Evolutionary conservation across 2,329 filamentous ascomycete species (phyloP).

Genomic region (Rutstroemia sp.): DNA sequence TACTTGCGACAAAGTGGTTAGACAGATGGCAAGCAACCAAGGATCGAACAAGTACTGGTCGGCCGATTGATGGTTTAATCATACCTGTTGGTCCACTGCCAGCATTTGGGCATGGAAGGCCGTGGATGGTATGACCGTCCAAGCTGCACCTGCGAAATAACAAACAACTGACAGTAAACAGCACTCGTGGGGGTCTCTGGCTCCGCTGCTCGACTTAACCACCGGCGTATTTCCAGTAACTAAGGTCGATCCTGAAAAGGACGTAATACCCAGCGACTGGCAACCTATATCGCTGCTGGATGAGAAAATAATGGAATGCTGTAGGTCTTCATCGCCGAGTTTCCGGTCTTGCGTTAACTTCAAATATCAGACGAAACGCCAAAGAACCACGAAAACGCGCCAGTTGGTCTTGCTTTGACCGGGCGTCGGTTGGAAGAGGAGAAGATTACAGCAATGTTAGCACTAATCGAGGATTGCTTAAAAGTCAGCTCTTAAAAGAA

Average conservation of each 20-base stretch:
- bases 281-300: conserved; percentile 14
- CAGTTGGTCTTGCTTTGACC: neutral
- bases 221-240: conserved; percentile 24
- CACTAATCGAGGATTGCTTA: neutral
- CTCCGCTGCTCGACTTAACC: conserved; percentile 17
- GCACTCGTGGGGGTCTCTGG: conserved; percentile 10
- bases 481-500: neutral
- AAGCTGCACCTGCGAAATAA: neutral
- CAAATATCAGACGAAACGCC: neutral
- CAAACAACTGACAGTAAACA: neutral
- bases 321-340: neutral
- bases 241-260: conserved; percentile 19
- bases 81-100: conserved; percentile 12
- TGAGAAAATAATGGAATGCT: neutral
- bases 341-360: neutral
- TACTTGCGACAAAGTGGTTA: conserved; percentile 18
- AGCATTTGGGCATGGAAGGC: conserved; percentile 6
- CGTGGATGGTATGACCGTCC: conserved; percentile 1
- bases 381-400: neutral
- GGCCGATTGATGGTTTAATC: conserved; percentile 13
- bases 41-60: conserved; percentile 1
- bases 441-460: neutral
- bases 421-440: neutral
- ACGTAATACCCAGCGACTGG: conserved; percentile 20
- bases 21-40: conserved; percentile 19